Evolutionary conservation across 495 filamentous ascomycete species (phyloP).

Genomic region (Glonium stellatum): DNA sequence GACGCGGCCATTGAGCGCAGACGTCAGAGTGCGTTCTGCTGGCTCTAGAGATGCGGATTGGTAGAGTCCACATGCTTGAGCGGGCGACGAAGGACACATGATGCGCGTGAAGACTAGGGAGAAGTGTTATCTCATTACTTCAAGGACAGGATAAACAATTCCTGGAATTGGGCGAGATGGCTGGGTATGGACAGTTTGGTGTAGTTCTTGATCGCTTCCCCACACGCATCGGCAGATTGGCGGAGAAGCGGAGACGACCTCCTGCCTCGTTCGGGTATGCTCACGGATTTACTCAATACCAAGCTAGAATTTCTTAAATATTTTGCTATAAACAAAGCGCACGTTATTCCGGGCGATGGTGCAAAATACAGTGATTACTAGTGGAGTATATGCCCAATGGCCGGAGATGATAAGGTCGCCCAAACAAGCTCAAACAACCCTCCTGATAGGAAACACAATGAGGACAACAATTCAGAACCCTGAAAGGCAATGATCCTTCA

Average conservation of each 20-base stretch:
- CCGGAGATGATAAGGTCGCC: too few species aligned
- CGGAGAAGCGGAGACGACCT: not conserved
- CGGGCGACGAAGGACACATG: slow-evolving; percentile 14
- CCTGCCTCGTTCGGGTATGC: too few species aligned
- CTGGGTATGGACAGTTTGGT: not conserved
- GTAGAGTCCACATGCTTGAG: slow-evolving; percentile 25
- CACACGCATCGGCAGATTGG: not conserved
- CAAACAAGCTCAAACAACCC: too few species aligned
- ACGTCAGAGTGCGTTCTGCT: slow-evolving; percentile 5
- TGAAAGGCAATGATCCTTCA: too few species aligned
- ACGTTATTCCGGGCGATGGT: too few species aligned
- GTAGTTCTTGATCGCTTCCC: not conserved
- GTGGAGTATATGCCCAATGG: too few species aligned
- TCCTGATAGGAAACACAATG: too few species aligned
- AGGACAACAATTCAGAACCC: too few species aligned
- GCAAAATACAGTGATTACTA: too few species aligned
- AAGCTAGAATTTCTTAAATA: too few species aligned
- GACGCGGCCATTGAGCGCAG: slow-evolving; percentile 24
- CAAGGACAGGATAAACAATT: not conserved
- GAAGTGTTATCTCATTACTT: slow-evolving; percentile 1
- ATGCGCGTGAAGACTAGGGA: slow-evolving; percentile 3
- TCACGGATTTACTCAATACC: too few species aligned
- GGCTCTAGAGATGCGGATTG: slow-evolving; percentile 15
- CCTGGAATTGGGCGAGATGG: not conserved
- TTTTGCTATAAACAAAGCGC: too few species aligned